phyloP scores from a whole-genome alignment of 805 yeast species.

The Metschnikowia vanudenii region DNA sequence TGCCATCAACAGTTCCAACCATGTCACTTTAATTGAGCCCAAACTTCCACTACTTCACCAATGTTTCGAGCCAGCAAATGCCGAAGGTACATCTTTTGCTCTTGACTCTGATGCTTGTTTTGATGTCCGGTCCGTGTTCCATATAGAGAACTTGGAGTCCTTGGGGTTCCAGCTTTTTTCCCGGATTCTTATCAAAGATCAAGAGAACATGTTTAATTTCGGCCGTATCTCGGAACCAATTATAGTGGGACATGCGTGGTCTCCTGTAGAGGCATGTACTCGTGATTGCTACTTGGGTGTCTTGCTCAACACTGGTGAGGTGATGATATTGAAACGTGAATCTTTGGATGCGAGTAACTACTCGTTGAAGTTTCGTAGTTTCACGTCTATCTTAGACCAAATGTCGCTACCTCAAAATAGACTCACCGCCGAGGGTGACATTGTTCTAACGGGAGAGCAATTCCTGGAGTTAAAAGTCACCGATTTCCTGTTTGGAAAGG shows the following conservation, averaged over 20 bases:
- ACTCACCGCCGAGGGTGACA: constrained; percentile 21
- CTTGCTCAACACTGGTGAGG: constrained; percentile 38
- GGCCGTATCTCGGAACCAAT: constrained; percentile 32
- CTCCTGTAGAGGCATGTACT: constrained; percentile 23
- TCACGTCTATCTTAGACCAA: constrained; percentile 26
- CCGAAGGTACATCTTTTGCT: constrained; percentile 2
- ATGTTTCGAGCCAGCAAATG: constrained; percentile 16
- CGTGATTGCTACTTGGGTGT: constrained; percentile 34
- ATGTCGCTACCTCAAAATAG: constrained; percentile 20
- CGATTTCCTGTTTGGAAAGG: constrained; percentile 27
- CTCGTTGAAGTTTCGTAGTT: constrained; percentile 25
- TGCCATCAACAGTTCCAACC: constrained; percentile 35
- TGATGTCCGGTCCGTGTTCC: constrained; percentile 25
- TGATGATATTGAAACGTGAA: constrained; percentile 31
- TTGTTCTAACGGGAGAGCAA: constrained; percentile 23
- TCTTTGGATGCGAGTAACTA: constrained; percentile 26
- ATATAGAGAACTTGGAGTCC: constrained; percentile 26
- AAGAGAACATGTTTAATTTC: constrained; percentile 30
- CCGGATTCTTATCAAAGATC: constrained; percentile 24
- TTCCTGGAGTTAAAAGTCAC: constrained; percentile 25
- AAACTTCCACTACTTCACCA: constrained; percentile 34
- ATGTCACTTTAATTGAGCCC: constrained; percentile 38
- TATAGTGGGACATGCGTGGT: constrained; percentile 38
- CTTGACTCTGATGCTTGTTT: constrained; percentile 25
- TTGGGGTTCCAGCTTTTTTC: constrained; percentile 32